Evolutionary conservation across 805 yeast species (phyloP).

Genomic region (Isabelozyma rhagii): DNA sequence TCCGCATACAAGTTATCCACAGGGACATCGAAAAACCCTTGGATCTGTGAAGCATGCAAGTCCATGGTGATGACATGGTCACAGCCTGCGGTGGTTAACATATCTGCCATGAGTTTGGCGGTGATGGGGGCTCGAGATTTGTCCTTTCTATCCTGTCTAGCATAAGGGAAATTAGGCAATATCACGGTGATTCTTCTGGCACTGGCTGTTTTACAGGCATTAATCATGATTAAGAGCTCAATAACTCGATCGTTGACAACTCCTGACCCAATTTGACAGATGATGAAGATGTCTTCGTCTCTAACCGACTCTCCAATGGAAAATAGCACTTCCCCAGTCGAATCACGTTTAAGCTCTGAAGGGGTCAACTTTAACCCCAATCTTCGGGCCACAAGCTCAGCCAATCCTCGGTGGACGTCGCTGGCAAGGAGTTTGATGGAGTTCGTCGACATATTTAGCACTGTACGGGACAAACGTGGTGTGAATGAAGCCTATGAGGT

Average conservation of each 20-base stretch:
- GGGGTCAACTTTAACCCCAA: slow-evolving; percentile 72
- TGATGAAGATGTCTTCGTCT: slow-evolving; percentile 77
- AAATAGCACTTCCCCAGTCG: slow-evolving; percentile 74
- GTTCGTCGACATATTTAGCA: slow-evolving; percentile 56
- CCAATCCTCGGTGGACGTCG: slow-evolving; percentile 83
- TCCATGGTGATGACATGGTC: slow-evolving; percentile 96
- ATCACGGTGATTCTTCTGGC: slow-evolving; percentile 93
- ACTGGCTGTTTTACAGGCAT: slow-evolving; percentile 94
- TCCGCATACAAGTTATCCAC: slow-evolving; percentile 96
- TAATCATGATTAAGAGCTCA: slow-evolving; percentile 85
- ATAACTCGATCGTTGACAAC: slow-evolving; percentile 80
- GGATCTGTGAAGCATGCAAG: slow-evolving; percentile 95
- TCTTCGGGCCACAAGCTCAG: slow-evolving; percentile 65
- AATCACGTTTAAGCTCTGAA: slow-evolving; percentile 70
- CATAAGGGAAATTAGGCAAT: slow-evolving; percentile 93
- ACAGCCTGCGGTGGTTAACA: slow-evolving; percentile 92
- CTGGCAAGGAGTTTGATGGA: slow-evolving; percentile 53
- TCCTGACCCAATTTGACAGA: slow-evolving; percentile 78
- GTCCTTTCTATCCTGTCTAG: slow-evolving; percentile 96
- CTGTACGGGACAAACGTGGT: no score
- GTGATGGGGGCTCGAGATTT: slow-evolving; percentile 95
- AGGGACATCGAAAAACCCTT: slow-evolving; percentile 93
- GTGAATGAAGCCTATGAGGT: no score
- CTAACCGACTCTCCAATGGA: slow-evolving; percentile 74
- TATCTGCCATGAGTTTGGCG: slow-evolving; percentile 88